A percentile compares a stretch with the other conserved stretches of the same genome.
These are phyloP conservation scores for Cordyceps javanica DNA, from an alignment of 2,329 filamentous ascomycete species.

Conservation along the genomic window DNA sequence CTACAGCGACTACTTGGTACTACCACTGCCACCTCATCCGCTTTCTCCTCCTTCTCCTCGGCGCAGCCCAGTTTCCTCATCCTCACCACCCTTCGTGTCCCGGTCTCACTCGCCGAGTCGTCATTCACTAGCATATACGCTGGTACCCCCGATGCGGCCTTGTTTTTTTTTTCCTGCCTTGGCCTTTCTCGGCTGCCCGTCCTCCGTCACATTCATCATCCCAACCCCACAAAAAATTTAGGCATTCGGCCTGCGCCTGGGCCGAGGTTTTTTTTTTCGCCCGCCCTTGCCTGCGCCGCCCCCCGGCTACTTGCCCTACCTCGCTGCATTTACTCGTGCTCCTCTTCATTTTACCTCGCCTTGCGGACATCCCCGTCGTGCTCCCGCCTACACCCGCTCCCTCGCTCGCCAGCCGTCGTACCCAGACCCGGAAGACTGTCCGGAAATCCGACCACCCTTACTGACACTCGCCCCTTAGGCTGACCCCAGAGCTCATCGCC, in stretches of 20 bases:
- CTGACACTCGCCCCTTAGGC: slow-evolving; percentile 23
- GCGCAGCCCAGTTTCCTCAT: neutral
- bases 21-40: too few relatives aligned
- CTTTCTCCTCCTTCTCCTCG: too few relatives aligned
- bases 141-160: neutral
- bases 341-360: neutral
- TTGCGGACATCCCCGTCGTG: neutral
- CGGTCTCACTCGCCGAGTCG: neutral
- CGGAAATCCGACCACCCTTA: slow-evolving; percentile 18
- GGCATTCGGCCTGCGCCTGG: slow-evolving; percentile 4
- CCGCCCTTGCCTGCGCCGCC: neutral
- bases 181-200: neutral
- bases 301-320: slow-evolving; percentile 9
- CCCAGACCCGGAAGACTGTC: neutral
- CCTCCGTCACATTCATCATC: slow-evolving; percentile 4
- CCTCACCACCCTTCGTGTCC: neutral
- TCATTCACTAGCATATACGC: neutral
- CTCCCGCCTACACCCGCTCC: neutral
- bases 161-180: neutral
- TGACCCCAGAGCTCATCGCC: slow-evolving; percentile 51
- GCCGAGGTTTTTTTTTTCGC: slow-evolving; percentile 12
- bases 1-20: too few relatives aligned
- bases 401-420: neutral
- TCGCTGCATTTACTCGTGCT: slow-evolving; percentile 10
- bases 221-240: neutral